Base-by-base conservation (phyloP, 305 asterid genomes). In the Solanum hybrid region DNA sequence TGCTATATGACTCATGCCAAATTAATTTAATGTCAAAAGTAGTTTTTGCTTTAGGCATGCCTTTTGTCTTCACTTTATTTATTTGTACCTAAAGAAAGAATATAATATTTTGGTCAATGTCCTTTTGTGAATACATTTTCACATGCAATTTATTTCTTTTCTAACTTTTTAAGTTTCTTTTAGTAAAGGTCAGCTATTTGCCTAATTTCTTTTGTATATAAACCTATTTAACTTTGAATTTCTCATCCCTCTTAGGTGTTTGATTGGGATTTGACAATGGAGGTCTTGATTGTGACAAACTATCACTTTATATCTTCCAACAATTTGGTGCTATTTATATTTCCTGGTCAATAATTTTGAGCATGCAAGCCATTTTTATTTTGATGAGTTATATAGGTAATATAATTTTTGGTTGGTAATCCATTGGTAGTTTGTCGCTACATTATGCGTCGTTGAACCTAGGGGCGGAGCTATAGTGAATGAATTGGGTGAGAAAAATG, bases 61-160 rank as follows among this genome's bases (percentile, higher is more conserved):
- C 31, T 12, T 10, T 77, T 31, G n/a, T 28, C 22, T 14, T 69
- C 57, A 71, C 31, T 86, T 85, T 24, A 16, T 76, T 85, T n/a
- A 14, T 11, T 24, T 83, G 67, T 42, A 80, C 13, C 86, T 37
- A 77, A 75, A 64, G 39, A 75, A 33, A 86, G 39, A 31, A 79
- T 24, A 91, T n/a, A 35, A 42, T 29, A 24, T 71, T 69, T 33
- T 89, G 20, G 91, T 57, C 86, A 87, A 39, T 87, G 84, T 87
- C 85, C 33, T 74, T 87, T 71, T 10, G 26, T 87, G 84, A 73
- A 57, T 36, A 86, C 82, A 76, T 57, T 74, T 24, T 86, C 89
- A 86, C 89, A 78, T 89, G 88, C 87, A 57, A 80, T 11, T 80
- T 26, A 16, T 34, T 34, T 22, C 14, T 77, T 77, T 77, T 87